phyloP scores from a whole-genome alignment of 2,329 filamentous ascomycete species.

The Fusarium sp. region DNA sequence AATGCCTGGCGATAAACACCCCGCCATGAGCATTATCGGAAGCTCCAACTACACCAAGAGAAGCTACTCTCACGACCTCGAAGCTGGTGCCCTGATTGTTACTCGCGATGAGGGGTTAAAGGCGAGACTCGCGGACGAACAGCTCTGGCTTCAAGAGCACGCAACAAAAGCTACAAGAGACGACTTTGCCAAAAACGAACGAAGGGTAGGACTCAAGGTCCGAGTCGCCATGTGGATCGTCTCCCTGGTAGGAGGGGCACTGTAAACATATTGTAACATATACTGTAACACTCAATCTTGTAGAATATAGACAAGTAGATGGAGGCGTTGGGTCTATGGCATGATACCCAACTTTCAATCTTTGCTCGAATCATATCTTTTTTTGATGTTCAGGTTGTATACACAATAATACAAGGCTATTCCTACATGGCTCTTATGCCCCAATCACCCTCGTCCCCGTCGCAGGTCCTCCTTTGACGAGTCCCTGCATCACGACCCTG shows the following conservation, averaged over 20 bases:
- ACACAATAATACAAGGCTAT: constrained; percentile 45
- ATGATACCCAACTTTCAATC: constrained; percentile 22
- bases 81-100: constrained; percentile 85
- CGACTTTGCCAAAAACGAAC: constrained; percentile 81
- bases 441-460: constrained; percentile 52
- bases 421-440: constrained; percentile 38
- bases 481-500: constrained; percentile 55
- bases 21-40: constrained; percentile 82
- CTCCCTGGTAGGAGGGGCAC: constrained; percentile 80
- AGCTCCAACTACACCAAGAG: constrained; percentile 96
- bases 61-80: constrained; percentile 90
- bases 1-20: constrained; percentile 68
- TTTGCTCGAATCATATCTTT: not conserved
- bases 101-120: constrained; percentile 78
- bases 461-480: constrained; percentile 46
- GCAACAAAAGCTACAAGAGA: constrained; percentile 72
- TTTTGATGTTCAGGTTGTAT: constrained; percentile 29
- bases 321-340: constrained; percentile 2
- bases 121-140: constrained; percentile 76
- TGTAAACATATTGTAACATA: constrained; percentile 58
- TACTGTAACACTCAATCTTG: constrained; percentile 10
- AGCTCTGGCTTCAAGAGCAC: constrained; percentile 78
- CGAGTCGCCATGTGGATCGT: constrained; percentile 95
- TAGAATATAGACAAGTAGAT: constrained; percentile 24
- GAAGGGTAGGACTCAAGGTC: constrained; percentile 85